Conservation (phyloP, 2,329 filamentous ascomycete genomes). For the Tolypocladium paradoxum region DNA sequence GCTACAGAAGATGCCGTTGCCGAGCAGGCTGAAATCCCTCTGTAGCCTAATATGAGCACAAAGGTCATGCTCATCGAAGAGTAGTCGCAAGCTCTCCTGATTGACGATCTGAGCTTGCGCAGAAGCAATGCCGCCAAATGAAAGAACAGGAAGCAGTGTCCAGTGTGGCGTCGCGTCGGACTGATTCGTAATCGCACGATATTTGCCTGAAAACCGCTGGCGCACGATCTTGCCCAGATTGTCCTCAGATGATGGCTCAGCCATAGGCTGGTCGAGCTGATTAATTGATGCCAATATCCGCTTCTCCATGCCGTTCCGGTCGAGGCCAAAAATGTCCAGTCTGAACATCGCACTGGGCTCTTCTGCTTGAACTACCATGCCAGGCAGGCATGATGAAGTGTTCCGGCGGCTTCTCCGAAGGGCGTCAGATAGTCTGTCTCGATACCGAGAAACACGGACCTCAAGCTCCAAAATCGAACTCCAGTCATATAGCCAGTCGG, state of each 20-base stretch:
- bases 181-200: constrained; percentile 6
- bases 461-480: constrained; percentile 55
- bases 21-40: constrained; percentile 70
- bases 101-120: constrained; percentile 71
- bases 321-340: constrained; percentile 38
- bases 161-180: constrained; percentile 38
- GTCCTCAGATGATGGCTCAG: constrained; percentile 17
- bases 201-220: constrained; percentile 23
- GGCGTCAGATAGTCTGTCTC: constrained; percentile 14
- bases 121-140: constrained; percentile 62
- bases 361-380: background rate
- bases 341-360: constrained; percentile 8
- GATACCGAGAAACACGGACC: constrained; percentile 36
- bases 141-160: constrained; percentile 56
- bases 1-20: constrained; percentile 74
- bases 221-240: constrained; percentile 29
- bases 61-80: constrained; percentile 66
- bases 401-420: constrained; percentile 7
- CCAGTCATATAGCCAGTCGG: constrained; percentile 67
- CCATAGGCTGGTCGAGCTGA: constrained; percentile 24
- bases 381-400: background rate
- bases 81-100: constrained; percentile 58
- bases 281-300: constrained; percentile 40
- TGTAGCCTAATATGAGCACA: constrained; percentile 64
- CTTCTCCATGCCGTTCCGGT: constrained; percentile 33